These are phyloP conservation scores for Cantharellus cinnabarinus DNA, from an alignment of 768 basidiomycete species.

Conservation along the genomic window DNA sequence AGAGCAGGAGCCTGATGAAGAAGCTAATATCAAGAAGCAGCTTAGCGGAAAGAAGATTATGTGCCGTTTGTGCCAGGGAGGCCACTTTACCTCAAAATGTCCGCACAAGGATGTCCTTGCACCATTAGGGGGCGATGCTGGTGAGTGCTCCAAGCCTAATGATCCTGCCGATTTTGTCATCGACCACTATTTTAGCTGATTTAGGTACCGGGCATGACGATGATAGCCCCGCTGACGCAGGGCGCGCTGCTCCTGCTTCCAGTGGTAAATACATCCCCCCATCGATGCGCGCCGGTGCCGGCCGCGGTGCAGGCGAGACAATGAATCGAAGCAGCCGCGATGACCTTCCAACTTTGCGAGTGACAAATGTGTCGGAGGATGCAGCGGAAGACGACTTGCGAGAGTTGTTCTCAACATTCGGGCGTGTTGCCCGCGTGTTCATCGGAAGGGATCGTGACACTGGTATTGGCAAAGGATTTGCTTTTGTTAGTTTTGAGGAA, in stretches of 20 bases:
- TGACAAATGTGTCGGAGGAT: conserved; percentile 92
- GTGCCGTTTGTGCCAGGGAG: conserved; percentile 89
- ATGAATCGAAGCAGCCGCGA: conserved; percentile 57
- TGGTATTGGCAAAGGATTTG: conserved; percentile 87
- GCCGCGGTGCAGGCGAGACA: conserved; percentile 50
- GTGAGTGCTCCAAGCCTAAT: background rate
- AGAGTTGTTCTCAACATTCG: conserved; percentile 74
- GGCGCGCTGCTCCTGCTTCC: conserved; percentile 16
- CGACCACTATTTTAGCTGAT: background rate
- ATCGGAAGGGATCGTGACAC: conserved; percentile 91
- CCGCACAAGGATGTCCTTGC: conserved; percentile 91
- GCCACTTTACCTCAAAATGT: conserved; percentile 96
- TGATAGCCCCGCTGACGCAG: conserved; percentile 24
- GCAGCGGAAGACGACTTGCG: conserved; percentile 87
- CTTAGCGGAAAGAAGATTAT: conserved; percentile 53
- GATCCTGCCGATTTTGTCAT: background rate
- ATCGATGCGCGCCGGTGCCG: conserved; percentile 55
- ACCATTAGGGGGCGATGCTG: conserved; percentile 36
- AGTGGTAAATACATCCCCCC: conserved; percentile 83
- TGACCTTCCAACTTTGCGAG: conserved; percentile 87
- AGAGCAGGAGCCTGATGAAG: conserved; percentile 47
- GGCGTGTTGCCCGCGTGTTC: conserved; percentile 73
- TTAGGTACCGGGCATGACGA: conserved; percentile 1
- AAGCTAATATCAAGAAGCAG: conserved; percentile 43
- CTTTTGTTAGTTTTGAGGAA: conserved; percentile 91